Conservation (phyloP, 176 grass and related monocot genomes). For the Cenchrus fungigraminus region DNA sequence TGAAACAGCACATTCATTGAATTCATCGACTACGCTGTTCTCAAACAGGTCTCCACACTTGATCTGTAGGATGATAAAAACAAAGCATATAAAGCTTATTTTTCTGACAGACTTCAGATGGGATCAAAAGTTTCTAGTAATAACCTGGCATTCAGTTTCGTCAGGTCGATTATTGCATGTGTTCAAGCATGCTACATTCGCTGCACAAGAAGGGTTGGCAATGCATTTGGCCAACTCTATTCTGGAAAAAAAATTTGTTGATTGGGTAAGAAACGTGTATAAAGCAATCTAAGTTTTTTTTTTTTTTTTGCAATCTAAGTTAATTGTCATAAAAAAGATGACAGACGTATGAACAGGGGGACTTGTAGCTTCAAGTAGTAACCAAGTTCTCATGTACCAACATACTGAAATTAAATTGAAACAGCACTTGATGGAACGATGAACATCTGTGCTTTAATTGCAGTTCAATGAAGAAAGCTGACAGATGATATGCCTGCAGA, state of each 20-base stretch:
- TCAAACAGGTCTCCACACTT: conserved; percentile 96
- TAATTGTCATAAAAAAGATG: conserved; percentile 7
- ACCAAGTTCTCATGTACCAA: not conserved
- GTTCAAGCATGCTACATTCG: conserved; percentile 95
- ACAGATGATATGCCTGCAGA: no score
- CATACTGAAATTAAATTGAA: not conserved
- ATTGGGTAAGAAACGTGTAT: conserved; percentile 13
- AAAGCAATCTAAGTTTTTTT: not conserved
- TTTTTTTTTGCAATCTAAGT: not conserved
- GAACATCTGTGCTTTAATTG: not conserved
- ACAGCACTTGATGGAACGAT: not conserved
- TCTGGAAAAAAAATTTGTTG: conserved; percentile 43
- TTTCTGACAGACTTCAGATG: not conserved
- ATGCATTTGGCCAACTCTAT: conserved; percentile 95
- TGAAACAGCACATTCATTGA: conserved; percentile 98
- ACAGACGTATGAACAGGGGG: not conserved
- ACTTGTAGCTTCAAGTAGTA: not conserved
- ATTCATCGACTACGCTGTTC: conserved; percentile 87
- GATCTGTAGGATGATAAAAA: conserved; percentile 53
- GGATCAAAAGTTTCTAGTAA: conserved; percentile 10
- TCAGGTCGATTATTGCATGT: conserved; percentile 93
- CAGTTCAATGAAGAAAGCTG: conserved; percentile 7
- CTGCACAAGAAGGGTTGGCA: conserved; percentile 91
- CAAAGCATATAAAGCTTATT: conserved; percentile 8
- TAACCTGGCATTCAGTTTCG: conserved; percentile 96